phyloP scores from a whole-genome alignment of 2,329 filamentous ascomycete genomes.

The Ophiostoma sp. region DNA sequence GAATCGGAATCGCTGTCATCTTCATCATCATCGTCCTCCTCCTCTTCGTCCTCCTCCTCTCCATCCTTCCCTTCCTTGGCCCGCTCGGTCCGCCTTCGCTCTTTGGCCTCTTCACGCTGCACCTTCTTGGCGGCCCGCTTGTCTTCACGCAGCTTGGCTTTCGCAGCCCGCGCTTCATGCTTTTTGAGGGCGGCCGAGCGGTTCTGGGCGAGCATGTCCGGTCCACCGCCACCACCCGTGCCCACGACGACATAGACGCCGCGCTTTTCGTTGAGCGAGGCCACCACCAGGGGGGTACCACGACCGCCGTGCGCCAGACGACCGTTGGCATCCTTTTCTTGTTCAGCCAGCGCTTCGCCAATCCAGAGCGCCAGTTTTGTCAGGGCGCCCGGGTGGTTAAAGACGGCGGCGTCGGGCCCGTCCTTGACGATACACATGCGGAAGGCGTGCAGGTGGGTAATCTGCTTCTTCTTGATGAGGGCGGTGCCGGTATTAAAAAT shows the following conservation, averaged over 20 bases:
- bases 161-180: slow-evolving; percentile 62
- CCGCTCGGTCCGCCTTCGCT: slow-evolving; percentile 53
- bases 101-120: slow-evolving; percentile 61
- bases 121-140: slow-evolving; percentile 57
- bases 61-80: not conserved
- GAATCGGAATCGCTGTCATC: slow-evolving; percentile 48
- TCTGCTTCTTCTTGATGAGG: slow-evolving; percentile 89
- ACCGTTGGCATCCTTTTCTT: slow-evolving; percentile 76
- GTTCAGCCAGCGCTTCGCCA: slow-evolving; percentile 84
- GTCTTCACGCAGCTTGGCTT: slow-evolving; percentile 62
- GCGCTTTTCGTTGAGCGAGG: slow-evolving; percentile 80
- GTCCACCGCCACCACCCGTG: slow-evolving; percentile 81
- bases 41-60: slow-evolving; percentile 3
- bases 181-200: slow-evolving; percentile 65
- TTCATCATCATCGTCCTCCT: slow-evolving; percentile 44
- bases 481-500: slow-evolving; percentile 92
- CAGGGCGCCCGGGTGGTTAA: slow-evolving; percentile 87
- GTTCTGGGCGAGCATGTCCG: slow-evolving; percentile 65
- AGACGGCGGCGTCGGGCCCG: slow-evolving; percentile 85
- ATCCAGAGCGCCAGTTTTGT: slow-evolving; percentile 95
- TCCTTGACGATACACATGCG: slow-evolving; percentile 96
- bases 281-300: slow-evolving; percentile 85
- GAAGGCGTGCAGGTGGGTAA: slow-evolving; percentile 88
- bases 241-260: slow-evolving; percentile 92
- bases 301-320: slow-evolving; percentile 67